A percentile compares a stretch with the other conserved stretches of the same genome.
Evolutionary conservation across 2,329 filamentous ascomycete genomes (phyloP).

Genomic region (Fusarium sp.): DNA sequence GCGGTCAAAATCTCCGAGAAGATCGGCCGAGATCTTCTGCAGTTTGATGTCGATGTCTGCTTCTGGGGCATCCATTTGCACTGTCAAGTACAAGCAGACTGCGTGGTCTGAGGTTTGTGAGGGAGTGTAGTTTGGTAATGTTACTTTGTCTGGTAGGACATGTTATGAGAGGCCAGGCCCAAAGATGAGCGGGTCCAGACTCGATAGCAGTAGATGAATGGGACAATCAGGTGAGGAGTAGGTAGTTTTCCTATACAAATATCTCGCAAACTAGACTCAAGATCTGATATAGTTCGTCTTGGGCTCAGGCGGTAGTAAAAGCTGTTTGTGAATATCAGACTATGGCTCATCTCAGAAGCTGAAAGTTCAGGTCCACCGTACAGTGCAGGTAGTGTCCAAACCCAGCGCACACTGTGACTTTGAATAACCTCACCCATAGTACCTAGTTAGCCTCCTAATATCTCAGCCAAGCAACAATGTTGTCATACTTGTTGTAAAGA

Average conservation of each 20-base stretch:
- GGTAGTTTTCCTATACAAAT: neutral
- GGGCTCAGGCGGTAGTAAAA: neutral
- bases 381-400: neutral
- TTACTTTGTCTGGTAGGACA: slow-evolving; percentile 2
- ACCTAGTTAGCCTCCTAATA: neutral
- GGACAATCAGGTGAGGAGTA: neutral
- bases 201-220: slow-evolving; percentile 3
- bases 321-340: neutral
- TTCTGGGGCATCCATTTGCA: slow-evolving; percentile 68
- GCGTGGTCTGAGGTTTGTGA: slow-evolving; percentile 4
- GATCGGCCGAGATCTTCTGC: slow-evolving; percentile 68
- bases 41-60: slow-evolving; percentile 71
- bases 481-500: neutral
- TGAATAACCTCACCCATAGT: no score
- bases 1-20: slow-evolving; percentile 68
- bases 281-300: neutral
- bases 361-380: neutral
- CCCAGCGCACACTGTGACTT: no score
- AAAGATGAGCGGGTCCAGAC: slow-evolving; percentile 23
- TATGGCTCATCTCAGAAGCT: neutral
- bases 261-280: neutral
- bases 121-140: neutral
- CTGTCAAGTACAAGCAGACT: neutral
- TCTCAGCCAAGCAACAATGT: neutral
- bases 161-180: slow-evolving; percentile 16